Evolutionary conservation across 352 stramenopile genomes (phyloP).

Genomic region (Globisporangium carolinianum): DNA sequence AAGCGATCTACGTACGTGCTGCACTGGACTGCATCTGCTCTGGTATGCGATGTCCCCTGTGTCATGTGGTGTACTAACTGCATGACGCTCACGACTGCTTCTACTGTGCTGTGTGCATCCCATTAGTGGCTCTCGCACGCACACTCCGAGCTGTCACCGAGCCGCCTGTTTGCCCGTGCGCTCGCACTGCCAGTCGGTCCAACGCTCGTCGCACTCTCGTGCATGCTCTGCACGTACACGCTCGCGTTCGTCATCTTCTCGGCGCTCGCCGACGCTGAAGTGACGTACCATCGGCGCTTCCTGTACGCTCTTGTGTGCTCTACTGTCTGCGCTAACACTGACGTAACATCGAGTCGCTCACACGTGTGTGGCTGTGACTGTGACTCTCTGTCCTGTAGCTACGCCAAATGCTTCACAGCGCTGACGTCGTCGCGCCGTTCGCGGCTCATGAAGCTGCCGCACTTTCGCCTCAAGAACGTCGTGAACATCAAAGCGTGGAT

Average conservation of each 20-base stretch:
- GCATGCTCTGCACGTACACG: conserved; percentile 65
- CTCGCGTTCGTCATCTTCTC: conserved; percentile 71
- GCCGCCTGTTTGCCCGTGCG: conserved; percentile 16
- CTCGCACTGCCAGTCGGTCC: conserved; percentile 18
- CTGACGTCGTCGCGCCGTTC: conserved; percentile 82
- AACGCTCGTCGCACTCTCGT: conserved; percentile 59
- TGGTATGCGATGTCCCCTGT: not conserved
- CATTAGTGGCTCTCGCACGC: conserved; percentile 23
- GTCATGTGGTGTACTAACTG: no score
- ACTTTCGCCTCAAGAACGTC: conserved; percentile 89
- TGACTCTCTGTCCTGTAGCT: conserved; percentile 20
- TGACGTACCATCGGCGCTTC: conserved; percentile 81
- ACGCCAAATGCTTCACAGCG: conserved; percentile 87
- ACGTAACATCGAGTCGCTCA: not conserved
- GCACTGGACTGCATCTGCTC: not conserved
- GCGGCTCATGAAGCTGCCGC: conserved; percentile 73
- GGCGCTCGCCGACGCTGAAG: conserved; percentile 71
- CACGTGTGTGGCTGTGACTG: conserved; percentile 2
- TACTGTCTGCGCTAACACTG: not conserved
- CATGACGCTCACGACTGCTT: not conserved
- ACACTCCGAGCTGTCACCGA: conserved; percentile 22
- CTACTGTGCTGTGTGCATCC: not conserved
- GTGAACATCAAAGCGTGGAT: conserved; percentile 91
- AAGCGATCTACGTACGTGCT: conserved; percentile 23
- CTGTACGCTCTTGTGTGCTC: conserved; percentile 28